Percentiles rank a stretch among this genome's conserved stretches.
phyloP scores from a whole-genome alignment of 768 basidiomycete genomes.

The Amanita muscaria region DNA sequence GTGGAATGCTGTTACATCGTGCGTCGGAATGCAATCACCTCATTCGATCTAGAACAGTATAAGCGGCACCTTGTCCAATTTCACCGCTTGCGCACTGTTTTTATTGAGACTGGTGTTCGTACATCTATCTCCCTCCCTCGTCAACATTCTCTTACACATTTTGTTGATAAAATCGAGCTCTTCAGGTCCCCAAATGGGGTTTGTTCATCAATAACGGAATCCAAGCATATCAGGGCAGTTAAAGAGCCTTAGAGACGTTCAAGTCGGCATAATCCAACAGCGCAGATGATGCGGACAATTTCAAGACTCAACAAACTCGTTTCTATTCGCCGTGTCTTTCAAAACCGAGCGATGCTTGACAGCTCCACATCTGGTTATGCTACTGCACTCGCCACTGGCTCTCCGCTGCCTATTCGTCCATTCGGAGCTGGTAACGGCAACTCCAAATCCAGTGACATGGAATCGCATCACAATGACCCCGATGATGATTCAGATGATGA shows the following conservation, averaged over 20 bases:
- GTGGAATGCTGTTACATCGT: slow-evolving; percentile 20
- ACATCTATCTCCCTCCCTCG: slow-evolving; percentile 13
- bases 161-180: slow-evolving; percentile 7
- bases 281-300: slow-evolving; percentile 18
- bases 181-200: slow-evolving; percentile 15
- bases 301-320: slow-evolving; percentile 10
- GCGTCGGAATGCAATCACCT: slow-evolving; percentile 14
- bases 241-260: slow-evolving; percentile 17
- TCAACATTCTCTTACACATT: slow-evolving; percentile 17
- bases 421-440: no score
- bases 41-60: slow-evolving; percentile 8
- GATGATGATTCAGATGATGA: no score
- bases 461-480: no score
- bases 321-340: slow-evolving; percentile 9
- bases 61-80: slow-evolving; percentile 11
- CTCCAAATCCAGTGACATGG: no score
- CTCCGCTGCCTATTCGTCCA: no score
- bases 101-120: slow-evolving; percentile 9
- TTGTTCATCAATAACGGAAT: slow-evolving; percentile 15
- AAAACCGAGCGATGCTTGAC: background rate
- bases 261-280: slow-evolving; percentile 13
- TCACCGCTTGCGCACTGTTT: slow-evolving; percentile 6
- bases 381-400: no score
- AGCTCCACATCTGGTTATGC: no score
- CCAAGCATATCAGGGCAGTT: slow-evolving; percentile 8